Percentiles rank a stretch among this genome's conserved stretches.
Evolutionary conservation across 2,329 filamentous ascomycete species (phyloP).

Genomic region (Colletotrichum cereale): DNA sequence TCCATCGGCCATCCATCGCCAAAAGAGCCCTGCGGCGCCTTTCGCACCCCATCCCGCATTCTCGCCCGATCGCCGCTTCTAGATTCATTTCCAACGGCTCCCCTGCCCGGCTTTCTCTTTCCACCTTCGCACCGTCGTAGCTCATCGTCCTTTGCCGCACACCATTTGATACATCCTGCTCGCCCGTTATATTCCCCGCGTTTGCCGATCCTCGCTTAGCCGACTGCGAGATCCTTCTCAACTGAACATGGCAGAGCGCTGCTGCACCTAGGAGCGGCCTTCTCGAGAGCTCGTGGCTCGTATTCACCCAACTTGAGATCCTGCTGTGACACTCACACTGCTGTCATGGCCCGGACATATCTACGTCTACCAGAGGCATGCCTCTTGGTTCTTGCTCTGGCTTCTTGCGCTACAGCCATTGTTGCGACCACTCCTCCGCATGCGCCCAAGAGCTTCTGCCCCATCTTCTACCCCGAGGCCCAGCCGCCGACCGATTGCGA

Average conservation of each 20-base stretch:
- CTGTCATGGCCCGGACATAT: constrained; percentile 24
- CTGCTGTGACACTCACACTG: not conserved
- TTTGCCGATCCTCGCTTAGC: constrained; percentile 6
- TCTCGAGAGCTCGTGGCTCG: constrained; percentile 35
- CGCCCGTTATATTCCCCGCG: not conserved
- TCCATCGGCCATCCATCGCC: constrained; percentile 27
- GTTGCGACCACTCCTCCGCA: constrained; percentile 17
- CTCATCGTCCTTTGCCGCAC: not conserved
- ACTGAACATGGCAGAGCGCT: constrained; percentile 40
- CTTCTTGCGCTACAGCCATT: constrained; percentile 8
- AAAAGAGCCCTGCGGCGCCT: constrained; percentile 17
- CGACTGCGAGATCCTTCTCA: constrained; percentile 25
- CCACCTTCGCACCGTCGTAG: not conserved
- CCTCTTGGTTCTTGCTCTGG: constrained; percentile 28
- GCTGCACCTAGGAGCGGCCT: constrained; percentile 33
- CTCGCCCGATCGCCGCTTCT: constrained; percentile 4
- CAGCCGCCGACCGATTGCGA: constrained; percentile 34
- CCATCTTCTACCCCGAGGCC: constrained; percentile 39
- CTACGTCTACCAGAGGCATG: constrained; percentile 1
- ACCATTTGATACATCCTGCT: not conserved
- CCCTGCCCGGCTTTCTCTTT: constrained; percentile 1
- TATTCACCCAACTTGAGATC: not conserved
- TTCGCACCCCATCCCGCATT: constrained; percentile 21
- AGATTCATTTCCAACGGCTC: not conserved
- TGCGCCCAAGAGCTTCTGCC: constrained; percentile 35